phyloP scores from a whole-genome alignment of 306 rosid genomes.

The Vicia villosa region DNA sequence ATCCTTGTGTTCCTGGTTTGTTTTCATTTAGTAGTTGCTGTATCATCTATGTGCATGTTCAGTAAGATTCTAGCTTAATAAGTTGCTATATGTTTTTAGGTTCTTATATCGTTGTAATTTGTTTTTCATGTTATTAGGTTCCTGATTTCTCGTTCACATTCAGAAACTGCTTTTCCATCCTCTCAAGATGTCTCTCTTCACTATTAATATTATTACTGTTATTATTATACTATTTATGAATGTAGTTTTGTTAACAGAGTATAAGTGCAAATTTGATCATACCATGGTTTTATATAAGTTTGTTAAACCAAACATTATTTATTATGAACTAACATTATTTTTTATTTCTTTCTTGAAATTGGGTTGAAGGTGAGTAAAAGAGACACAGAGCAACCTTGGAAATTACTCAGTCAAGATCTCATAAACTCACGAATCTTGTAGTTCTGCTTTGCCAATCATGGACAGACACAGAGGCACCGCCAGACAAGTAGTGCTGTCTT shows the following conservation, averaged over 20 bases:
- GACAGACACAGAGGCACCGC: slow-evolving; percentile 28
- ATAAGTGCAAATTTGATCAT: slow-evolving; percentile 16
- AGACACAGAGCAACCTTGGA: slow-evolving; percentile 14
- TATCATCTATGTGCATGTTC: slow-evolving; percentile 28
- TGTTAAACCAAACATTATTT: slow-evolving; percentile 10
- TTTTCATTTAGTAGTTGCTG: slow-evolving; percentile 6
- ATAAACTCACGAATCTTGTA: not conserved
- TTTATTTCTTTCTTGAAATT: slow-evolving; percentile 14
- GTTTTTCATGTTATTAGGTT: slow-evolving; percentile 15
- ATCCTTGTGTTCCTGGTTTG: slow-evolving; percentile 13
- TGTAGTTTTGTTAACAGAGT: not conserved
- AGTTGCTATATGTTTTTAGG: not conserved
- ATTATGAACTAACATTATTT: not conserved
- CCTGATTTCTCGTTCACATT: not conserved
- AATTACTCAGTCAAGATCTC: slow-evolving; percentile 12
- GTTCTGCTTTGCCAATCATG: slow-evolving; percentile 32
- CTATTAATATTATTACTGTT: too few relatives aligned
- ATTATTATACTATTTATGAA: not conserved
- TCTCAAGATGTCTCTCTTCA: slow-evolving; percentile 12
- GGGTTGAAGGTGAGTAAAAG: slow-evolving; percentile 10
- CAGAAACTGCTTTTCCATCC: slow-evolving; percentile 16
- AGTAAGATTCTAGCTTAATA: slow-evolving; percentile 4
- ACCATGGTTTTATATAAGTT: not conserved
- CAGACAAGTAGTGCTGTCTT: slow-evolving; percentile 30
- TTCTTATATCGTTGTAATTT: slow-evolving; percentile 6